Evolutionary conservation across 2,329 filamentous ascomycete species (phyloP), one percentile per base, ranked within the genome.

Genomic region (Dactylellina drechsleri): DNA sequence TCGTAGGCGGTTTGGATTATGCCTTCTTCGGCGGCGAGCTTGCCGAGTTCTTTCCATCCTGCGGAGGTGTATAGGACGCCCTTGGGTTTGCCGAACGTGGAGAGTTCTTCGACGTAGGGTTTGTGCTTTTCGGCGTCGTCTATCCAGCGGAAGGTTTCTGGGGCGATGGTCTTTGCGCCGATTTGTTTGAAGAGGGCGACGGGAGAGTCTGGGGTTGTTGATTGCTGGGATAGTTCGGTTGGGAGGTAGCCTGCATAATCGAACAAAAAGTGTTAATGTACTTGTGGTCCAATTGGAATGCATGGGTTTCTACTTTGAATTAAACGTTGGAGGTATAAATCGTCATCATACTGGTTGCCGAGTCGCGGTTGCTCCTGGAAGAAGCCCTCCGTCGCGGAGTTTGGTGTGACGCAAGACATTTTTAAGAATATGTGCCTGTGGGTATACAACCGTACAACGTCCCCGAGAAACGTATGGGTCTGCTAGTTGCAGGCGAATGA

Each of bases 51-150:
- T 45, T 85, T 84, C 90, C 90, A 92, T 28, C 91, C 90, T 77
- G 89, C 85, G 0, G 86, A 85, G 0, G 89, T 89, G 41, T 90
- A 84, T 1, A 92, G 82, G 40, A 87, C 85, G 54, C 87, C 86
- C 5, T 83, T 85, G 58, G 86, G 86, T 59, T 84, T 83, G 0
- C 90, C 89, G 80, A 91, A 91, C 0, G 86, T 86, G 78, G 89
- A 86, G 10, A 87, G 84, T 0, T 87, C 85, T 49, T 84, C 84
- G 2, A 91, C 81, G 36, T 87, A 87, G 0, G 89, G 89, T 52
- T 86, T 85, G 76, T 90, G 89, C 49, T 83, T 84, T 80, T 92
- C 90, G 0, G 90, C 87, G 79, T 92, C 88, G 0, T 86, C 86
- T 16, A 90, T 81, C 81, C 84, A 87, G 76, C 84, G 80, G 52